These are phyloP conservation scores for Aspergillus quadrilineatus DNA, from an alignment of 2,329 filamentous ascomycete species.

Conservation along the genomic window DNA sequence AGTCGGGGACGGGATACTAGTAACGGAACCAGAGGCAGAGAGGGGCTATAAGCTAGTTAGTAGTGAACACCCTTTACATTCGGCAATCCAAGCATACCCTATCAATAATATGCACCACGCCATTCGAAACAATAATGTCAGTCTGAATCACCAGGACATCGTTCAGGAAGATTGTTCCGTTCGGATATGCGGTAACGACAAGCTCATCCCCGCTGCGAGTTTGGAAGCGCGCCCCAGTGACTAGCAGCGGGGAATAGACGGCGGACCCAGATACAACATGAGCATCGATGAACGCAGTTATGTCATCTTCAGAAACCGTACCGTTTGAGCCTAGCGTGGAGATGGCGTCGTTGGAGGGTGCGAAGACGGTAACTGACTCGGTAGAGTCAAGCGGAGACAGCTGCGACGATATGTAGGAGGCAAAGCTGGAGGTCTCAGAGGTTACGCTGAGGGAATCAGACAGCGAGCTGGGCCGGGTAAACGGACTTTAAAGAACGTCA, in stretches of 20 bases:
- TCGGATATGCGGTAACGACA: not conserved
- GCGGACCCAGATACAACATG: not conserved
- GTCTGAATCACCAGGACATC: not conserved
- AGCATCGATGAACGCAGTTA: not conserved
- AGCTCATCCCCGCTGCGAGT: not conserved
- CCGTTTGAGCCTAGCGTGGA: not conserved
- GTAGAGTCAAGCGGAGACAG: too few species aligned
- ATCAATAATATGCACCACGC: not conserved
- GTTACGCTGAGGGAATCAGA: not conserved
- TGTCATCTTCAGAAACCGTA: not conserved
- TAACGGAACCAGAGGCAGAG: not conserved
- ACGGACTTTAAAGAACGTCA: not conserved
- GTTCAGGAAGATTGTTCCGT: not conserved
- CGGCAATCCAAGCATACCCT: not conserved
- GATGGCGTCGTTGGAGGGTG: not conserved
- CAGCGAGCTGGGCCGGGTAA: not conserved
- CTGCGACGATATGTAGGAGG: not conserved
- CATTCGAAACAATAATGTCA: not conserved
- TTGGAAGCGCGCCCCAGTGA: not conserved
- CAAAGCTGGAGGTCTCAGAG: not conserved
- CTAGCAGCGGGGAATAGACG: not conserved
- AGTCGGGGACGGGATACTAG: not conserved
- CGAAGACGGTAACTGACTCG: not conserved
- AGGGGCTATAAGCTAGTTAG: not conserved
- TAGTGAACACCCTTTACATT: too few species aligned